These are phyloP conservation scores for Nannizziopsis arthrosporioides DNA, from an alignment of 2,329 filamentous ascomycete species.

Conservation along the genomic window DNA sequence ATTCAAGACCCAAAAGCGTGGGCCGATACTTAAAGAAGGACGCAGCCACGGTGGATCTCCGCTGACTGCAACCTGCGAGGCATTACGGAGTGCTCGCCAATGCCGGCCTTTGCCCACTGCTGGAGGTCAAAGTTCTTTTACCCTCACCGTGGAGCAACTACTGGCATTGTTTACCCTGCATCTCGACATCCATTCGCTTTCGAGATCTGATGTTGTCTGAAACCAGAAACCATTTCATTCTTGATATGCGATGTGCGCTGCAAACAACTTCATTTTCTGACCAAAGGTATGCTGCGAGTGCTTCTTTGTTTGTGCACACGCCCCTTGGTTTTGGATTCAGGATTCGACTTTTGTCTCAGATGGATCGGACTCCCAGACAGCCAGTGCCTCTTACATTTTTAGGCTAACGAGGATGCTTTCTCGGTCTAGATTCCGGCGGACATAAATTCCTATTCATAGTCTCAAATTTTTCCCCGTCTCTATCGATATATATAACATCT, in stretches of 20 bases:
- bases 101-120: neutral
- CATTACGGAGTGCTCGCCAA: neutral
- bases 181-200: neutral
- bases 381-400: neutral
- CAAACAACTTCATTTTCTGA: neutral
- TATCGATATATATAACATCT: too few species aligned
- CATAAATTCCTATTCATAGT: neutral
- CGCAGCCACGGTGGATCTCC: constrained; percentile 2
- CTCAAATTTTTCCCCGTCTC: neutral
- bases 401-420: neutral
- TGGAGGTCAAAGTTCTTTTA: neutral
- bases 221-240: neutral
- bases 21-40: neutral
- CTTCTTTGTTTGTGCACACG: neutral
- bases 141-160: neutral
- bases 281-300: neutral
- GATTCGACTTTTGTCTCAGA: neutral
- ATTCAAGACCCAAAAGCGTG: constrained; percentile 5
- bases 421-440: constrained; percentile 1
- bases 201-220: constrained; percentile 1
- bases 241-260: constrained; percentile 1
- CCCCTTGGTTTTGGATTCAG: neutral
- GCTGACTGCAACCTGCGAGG: neutral
- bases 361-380: neutral
- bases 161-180: constrained; percentile 4